Conservation (phyloP, 2,329 filamentous ascomycete species). For the Cephalotrichum gorgonifer region DNA sequence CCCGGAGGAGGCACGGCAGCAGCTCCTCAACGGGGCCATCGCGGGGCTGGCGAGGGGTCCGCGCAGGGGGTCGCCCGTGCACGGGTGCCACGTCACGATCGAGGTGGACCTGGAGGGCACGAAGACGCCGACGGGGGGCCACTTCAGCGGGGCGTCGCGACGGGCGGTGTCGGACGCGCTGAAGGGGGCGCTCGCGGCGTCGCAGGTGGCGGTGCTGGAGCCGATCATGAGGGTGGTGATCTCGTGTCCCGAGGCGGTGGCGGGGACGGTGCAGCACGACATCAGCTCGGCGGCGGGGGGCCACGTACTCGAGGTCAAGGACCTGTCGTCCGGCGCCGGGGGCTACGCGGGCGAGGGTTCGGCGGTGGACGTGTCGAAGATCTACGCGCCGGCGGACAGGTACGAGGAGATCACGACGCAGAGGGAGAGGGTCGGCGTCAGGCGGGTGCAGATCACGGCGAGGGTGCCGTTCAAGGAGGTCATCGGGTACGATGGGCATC, state of each 20-base stretch:
- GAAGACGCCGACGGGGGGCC: slow-evolving; percentile 51
- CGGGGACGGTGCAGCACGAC: slow-evolving; percentile 76
- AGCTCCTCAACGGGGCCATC: slow-evolving; percentile 68
- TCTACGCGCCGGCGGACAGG: slow-evolving; percentile 84
- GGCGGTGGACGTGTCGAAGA: slow-evolving; percentile 56
- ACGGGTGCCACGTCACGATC: slow-evolving; percentile 62
- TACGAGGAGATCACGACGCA: slow-evolving; percentile 54
- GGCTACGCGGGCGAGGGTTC: slow-evolving; percentile 5
- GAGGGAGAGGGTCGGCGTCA: slow-evolving; percentile 35
- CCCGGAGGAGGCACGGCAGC: slow-evolving; percentile 38
- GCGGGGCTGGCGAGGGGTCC: slow-evolving; percentile 82
- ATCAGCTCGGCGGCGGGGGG: slow-evolving; percentile 63
- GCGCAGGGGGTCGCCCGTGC: slow-evolving; percentile 67
- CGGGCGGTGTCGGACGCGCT: slow-evolving; percentile 61
- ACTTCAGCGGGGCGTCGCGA: slow-evolving; percentile 55
- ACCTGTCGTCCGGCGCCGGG: slow-evolving; percentile 26
- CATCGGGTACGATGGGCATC: slow-evolving; percentile 84
- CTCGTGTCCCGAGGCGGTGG: slow-evolving; percentile 68
- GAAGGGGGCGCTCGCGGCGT: slow-evolving; percentile 43
- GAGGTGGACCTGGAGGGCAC: slow-evolving; percentile 47
- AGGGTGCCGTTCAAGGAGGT: slow-evolving; percentile 92
- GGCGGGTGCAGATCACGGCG: slow-evolving; percentile 61
- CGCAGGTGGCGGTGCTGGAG: slow-evolving; percentile 64
- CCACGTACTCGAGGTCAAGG: slow-evolving; percentile 62
- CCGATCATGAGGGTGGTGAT: slow-evolving; percentile 90